A percentile compares a stretch with the other conserved stretches of the same genome.
Conservation (phyloP, 176 grass and related monocot species). For the Triticum monococcum region DNA sequence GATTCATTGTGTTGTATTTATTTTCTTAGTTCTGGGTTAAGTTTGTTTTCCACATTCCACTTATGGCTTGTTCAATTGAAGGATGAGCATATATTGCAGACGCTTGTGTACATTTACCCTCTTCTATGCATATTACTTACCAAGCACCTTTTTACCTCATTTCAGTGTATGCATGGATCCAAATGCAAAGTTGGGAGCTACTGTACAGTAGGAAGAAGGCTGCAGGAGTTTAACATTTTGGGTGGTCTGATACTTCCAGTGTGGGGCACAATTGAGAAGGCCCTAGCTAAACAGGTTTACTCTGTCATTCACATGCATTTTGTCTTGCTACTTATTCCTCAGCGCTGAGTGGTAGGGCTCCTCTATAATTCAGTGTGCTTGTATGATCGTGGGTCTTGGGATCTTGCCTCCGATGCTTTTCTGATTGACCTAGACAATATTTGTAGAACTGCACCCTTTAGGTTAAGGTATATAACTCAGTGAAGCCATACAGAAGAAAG, state of each 20-base stretch:
- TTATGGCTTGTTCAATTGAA: background rate
- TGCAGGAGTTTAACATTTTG: constrained; percentile 92
- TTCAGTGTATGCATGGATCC: constrained; percentile 98
- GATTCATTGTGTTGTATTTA: constrained; percentile 5
- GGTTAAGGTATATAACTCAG: background rate
- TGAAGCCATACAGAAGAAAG: constrained; percentile 1
- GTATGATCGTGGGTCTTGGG: constrained; percentile 5
- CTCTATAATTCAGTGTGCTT: constrained; percentile 10
- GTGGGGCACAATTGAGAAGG: constrained; percentile 90
- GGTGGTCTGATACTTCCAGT: constrained; percentile 98
- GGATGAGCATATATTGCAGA: background rate
- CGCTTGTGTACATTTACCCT: constrained; percentile 3
- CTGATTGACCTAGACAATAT: constrained; percentile 15
- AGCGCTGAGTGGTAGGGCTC: background rate
- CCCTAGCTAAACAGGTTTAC: constrained; percentile 83
- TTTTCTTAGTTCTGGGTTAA: background rate
- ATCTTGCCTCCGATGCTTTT: background rate
- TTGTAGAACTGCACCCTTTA: background rate
- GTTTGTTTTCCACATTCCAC: constrained; percentile 17
- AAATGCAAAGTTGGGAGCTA: constrained; percentile 94
- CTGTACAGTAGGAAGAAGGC: constrained; percentile 90
- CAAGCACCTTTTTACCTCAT: constrained; percentile 24
- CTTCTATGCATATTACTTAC: constrained; percentile 27
- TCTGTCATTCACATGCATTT: background rate
- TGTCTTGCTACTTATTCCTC: background rate